Evolutionary conservation across 805 yeast genomes (phyloP), one percentile per base, ranked within the genome.

Genomic region (Kuraishia ogatae): DNA sequence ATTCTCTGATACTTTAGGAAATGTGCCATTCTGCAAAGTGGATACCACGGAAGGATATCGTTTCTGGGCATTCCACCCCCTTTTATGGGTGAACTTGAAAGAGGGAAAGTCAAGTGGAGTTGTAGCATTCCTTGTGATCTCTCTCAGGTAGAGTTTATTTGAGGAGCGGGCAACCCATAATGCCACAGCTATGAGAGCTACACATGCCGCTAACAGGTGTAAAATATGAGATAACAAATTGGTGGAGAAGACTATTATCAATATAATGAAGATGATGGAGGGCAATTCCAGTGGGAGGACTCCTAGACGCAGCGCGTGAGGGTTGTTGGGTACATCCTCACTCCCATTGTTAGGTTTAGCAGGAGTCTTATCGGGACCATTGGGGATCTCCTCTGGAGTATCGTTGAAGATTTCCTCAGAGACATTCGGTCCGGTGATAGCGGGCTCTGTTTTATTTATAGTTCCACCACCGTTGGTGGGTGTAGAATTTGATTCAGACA

Each of bases 1-100:
- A 26, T 83, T 79, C 23, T 79, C 79, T 5, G 43, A 35, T 35
- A 35, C 43, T 15, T 35, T 4, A 35, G 43, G 43, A 17, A 35
- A 35, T 3, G 43, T 8, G 4, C 43, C 43, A 35, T 35, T 35
- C 17, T 35, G 43, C 13, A 35, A 11, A 11, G 43, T 17, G 4
- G 43, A 3, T 3, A 11, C 2, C 17, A 35, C 7, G 15, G 43
- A 35, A 35, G 7, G 15, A 17, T 7, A 35, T 15, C 43, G 6
- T 15, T 15, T 35, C 43, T 35, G 43, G n/a, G 15, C n/a, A 35
- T 35, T 35, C 43, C 43, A 35, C 6, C 43, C 43, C 43, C 13
- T 35, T 35, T 35, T 35, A 3, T 35, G 43, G 17, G 43, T 35
- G n/a, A 35, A 35, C 17, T 35, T 35, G 43, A 35, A 35, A 7